phyloP scores from a whole-genome alignment of 306 rosid genomes.

The Cicer pinnatifidum region DNA sequence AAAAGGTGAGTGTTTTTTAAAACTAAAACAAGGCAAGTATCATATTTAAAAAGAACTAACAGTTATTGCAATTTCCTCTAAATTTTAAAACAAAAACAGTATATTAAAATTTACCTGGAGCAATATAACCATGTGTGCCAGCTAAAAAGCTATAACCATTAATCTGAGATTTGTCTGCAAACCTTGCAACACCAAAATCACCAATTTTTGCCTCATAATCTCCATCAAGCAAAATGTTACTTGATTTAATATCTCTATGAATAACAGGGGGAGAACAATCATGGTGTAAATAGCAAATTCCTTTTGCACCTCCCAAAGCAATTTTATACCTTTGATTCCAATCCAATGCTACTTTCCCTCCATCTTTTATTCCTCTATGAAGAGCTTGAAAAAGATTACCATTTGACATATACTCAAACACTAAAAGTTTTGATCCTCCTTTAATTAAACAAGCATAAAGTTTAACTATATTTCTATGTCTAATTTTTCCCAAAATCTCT shows the following conservation, averaged over 20 bases:
- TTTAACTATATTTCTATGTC: slow-evolving; percentile 85
- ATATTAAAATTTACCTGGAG: slow-evolving; percentile 68
- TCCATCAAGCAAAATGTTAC: slow-evolving; percentile 83
- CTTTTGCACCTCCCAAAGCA: slow-evolving; percentile 89
- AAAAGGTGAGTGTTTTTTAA: too few species aligned
- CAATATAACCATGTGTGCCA: slow-evolving; percentile 94
- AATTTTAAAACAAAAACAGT: slow-evolving; percentile 13
- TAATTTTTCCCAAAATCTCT: slow-evolving; percentile 84
- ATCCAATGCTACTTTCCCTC: slow-evolving; percentile 56
- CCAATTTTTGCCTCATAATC: slow-evolving; percentile 87
- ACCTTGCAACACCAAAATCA: slow-evolving; percentile 92
- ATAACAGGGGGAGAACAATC: slow-evolving; percentile 83
- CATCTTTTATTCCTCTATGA: slow-evolving; percentile 63
- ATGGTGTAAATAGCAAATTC: slow-evolving; percentile 91
- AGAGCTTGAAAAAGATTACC: slow-evolving; percentile 87
- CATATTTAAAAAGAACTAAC: too few species aligned
- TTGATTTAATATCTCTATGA: slow-evolving; percentile 91
- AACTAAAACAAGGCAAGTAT: too few species aligned
- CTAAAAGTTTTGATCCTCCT: slow-evolving; percentile 73
- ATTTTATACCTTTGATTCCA: slow-evolving; percentile 83
- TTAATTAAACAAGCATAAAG: slow-evolving; percentile 83
- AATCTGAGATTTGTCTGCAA: slow-evolving; percentile 62
- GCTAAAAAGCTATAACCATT: slow-evolving; percentile 67
- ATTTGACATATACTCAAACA: slow-evolving; percentile 87
- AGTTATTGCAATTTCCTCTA: too few species aligned